Conservation (phyloP, 1,139 yeast species). For the Saccharomyces hybrid region DNA sequence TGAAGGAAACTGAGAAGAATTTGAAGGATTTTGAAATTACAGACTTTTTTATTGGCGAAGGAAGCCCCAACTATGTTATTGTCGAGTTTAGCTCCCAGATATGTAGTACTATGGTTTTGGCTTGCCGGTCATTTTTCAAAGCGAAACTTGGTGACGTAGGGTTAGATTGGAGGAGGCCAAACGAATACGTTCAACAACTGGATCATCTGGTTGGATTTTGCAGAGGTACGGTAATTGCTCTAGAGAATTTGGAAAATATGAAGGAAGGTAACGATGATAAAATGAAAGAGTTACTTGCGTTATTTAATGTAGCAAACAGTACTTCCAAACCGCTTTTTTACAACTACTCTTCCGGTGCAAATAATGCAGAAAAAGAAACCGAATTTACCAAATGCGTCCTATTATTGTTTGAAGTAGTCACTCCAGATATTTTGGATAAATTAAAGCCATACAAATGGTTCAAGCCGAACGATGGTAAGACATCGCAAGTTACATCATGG, state of each 20-base stretch:
- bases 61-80: slow-evolving; percentile 4
- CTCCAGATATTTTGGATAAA: neutral
- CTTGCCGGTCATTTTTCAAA: slow-evolving; percentile 20
- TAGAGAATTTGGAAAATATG: neutral
- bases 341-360: neutral
- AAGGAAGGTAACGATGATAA: slow-evolving; percentile 8
- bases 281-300: slow-evolving; percentile 2
- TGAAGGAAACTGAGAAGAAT: neutral
- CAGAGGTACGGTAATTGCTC: slow-evolving; percentile 17
- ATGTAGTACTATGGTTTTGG: slow-evolving; percentile 18
- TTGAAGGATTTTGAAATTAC: neutral
- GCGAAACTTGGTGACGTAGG: slow-evolving; percentile 7
- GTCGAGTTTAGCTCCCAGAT: slow-evolving; percentile 19
- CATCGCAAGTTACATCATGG: slow-evolving; percentile 16
- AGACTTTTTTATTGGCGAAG: neutral
- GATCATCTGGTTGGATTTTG: slow-evolving; percentile 20
- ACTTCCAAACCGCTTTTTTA: neutral
- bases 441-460: slow-evolving; percentile 15
- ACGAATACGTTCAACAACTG: slow-evolving; percentile 18
- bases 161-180: slow-evolving; percentile 22
- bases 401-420: slow-evolving; percentile 3
- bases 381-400: slow-evolving; percentile 6
- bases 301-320: neutral
- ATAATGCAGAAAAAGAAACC: slow-evolving; percentile 3
- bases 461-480: slow-evolving; percentile 19